Evolutionary conservation across 352 stramenopile species (phyloP).

Genomic region (Thalassiosira oceanica): DNA sequence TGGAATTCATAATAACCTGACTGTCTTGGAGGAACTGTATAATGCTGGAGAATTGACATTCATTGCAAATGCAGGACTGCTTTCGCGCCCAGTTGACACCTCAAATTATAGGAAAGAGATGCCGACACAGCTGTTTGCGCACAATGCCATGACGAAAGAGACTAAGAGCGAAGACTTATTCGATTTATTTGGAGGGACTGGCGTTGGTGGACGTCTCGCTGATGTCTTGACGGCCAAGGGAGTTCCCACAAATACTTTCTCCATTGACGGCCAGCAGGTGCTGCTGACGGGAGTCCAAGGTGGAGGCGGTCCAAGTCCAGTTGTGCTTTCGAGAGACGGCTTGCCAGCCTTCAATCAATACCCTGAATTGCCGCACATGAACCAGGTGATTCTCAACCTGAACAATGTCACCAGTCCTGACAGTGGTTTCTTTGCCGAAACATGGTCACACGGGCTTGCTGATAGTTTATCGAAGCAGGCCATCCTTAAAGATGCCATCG

Average conservation of each 20-base stretch:
- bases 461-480: neutral
- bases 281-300: neutral
- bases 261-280: neutral
- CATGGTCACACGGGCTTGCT: conserved; percentile 5
- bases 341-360: conserved; percentile 2
- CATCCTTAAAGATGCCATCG: neutral
- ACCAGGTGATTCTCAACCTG: neutral
- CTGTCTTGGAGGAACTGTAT: conserved; percentile 57
- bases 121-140: conserved; percentile 64
- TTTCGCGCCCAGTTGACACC: conserved; percentile 58
- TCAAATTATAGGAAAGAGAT: conserved; percentile 56
- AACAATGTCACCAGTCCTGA: conserved; percentile 9
- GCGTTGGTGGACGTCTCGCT: conserved; percentile 72
- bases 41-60: conserved; percentile 62
- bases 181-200: conserved; percentile 26
- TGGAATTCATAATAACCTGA: conserved; percentile 61
- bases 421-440: conserved; percentile 17
- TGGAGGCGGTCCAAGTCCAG: neutral
- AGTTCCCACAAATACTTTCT: neutral
- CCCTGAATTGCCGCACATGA: neutral
- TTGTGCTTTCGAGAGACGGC: neutral
- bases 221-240: conserved; percentile 56
- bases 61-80: conserved; percentile 72
- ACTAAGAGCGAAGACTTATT: conserved; percentile 26
- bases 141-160: conserved; percentile 59